These are phyloP conservation scores for Talaromyces nanjingensis DNA, from an alignment of 495 filamentous ascomycete species.

Conservation along the genomic window DNA sequence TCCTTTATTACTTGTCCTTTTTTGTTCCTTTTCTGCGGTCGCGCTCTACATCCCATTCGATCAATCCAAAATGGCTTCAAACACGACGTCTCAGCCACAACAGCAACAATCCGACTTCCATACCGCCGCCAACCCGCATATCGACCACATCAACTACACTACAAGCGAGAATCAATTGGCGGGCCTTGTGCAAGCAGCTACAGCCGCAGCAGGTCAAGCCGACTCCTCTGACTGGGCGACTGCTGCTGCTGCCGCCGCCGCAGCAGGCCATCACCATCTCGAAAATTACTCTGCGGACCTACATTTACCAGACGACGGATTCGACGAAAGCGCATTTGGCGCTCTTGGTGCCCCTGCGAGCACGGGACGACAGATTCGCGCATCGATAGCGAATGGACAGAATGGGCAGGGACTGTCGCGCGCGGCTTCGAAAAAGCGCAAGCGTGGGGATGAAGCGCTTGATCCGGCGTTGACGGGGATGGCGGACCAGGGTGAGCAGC, in stretches of 20 bases:
- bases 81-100: conserved; percentile 23
- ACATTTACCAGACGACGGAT: conserved; percentile 36
- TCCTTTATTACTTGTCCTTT: background rate
- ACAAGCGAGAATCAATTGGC: conserved; percentile 45
- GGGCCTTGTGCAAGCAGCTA: conserved; percentile 46
- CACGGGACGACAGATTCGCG: conserved; percentile 20
- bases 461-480: conserved; percentile 34
- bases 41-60: background rate
- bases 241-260: conserved; percentile 27
- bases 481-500: conserved; percentile 24
- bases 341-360: conserved; percentile 23
- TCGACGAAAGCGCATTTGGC: conserved; percentile 32
- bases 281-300: conserved; percentile 34
- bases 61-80: conserved; percentile 17
- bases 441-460: conserved; percentile 36
- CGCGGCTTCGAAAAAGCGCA: conserved; percentile 36
- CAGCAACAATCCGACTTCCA: conserved; percentile 16
- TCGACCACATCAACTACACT: conserved; percentile 34
- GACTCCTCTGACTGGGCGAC: conserved; percentile 35
- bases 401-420: conserved; percentile 69
- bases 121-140: conserved; percentile 19
- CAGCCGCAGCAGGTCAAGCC: conserved; percentile 45
- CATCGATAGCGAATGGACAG: conserved; percentile 53
- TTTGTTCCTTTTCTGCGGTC: background rate
- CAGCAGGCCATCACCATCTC: conserved; percentile 32